These are phyloP conservation scores for Senecio squalidus DNA, from an alignment of 140 eudicot species.

Conservation along the genomic window DNA sequence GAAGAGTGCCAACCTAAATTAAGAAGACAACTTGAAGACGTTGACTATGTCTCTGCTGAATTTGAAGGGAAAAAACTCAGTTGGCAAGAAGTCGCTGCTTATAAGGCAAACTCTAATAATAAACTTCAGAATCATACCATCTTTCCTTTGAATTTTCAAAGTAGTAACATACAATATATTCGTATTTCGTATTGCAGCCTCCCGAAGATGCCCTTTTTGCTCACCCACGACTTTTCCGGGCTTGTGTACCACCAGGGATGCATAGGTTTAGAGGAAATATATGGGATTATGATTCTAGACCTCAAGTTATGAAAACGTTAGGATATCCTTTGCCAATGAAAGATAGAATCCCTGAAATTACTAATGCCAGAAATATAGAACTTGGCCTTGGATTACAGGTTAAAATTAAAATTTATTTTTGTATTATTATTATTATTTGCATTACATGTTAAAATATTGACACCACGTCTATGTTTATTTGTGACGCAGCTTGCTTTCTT, in stretches of 20 bases:
- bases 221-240: conserved; percentile 94
- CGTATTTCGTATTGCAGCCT: conserved; percentile 52
- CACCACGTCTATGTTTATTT: conserved; percentile 1
- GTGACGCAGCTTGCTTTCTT: conserved; percentile 70
- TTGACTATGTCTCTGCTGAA: conserved; percentile 93
- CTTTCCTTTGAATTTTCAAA: neutral
- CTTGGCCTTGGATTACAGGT: conserved; percentile 98
- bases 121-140: neutral
- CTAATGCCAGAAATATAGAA: conserved; percentile 92
- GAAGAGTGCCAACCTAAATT: conserved; percentile 91
- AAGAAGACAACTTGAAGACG: conserved; percentile 96
- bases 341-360: conserved; percentile 91
- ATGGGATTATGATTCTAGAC: conserved; percentile 87
- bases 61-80: conserved; percentile 77
- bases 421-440: neutral
- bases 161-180: neutral
- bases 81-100: conserved; percentile 97
- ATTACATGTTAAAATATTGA: neutral
- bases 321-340: conserved; percentile 65
- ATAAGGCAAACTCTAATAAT: conserved; percentile 54
- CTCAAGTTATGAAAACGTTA: conserved; percentile 73
- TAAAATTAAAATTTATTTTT: conserved; percentile 9
- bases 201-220: conserved; percentile 98
- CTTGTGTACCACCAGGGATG: conserved; percentile 99
- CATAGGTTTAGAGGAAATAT: conserved; percentile 92